phyloP scores from a whole-genome alignment of 768 basidiomycete species.

The Rhodotorula sphaerocarpa region DNA sequence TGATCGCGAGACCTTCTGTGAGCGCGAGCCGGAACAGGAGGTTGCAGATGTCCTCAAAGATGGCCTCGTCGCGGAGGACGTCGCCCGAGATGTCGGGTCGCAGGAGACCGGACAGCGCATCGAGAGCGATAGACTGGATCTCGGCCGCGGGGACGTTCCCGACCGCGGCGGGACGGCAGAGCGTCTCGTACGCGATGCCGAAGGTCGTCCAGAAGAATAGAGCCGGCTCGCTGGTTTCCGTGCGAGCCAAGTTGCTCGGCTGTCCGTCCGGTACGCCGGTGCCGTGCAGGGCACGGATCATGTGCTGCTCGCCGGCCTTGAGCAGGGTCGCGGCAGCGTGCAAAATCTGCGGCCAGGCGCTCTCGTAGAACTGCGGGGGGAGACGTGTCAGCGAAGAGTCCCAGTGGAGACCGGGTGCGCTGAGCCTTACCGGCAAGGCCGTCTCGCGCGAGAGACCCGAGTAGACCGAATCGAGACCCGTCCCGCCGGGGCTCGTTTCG shows the following conservation, averaged over 20 bases:
- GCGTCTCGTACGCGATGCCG: conserved; percentile 85
- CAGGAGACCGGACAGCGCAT: conserved; percentile 71
- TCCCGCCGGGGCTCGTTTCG: conserved; percentile 60
- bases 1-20: conserved; percentile 66
- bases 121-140: conserved; percentile 56
- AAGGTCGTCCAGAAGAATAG: conserved; percentile 82
- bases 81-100: conserved; percentile 69
- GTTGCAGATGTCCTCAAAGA: conserved; percentile 82
- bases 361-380: conserved; percentile 65
- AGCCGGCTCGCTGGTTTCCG: conserved; percentile 55
- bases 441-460: conserved; percentile 85
- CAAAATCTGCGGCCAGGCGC: conserved; percentile 71
- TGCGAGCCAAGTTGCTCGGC: not conserved
- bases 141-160: conserved; percentile 33
- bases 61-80: conserved; percentile 62
- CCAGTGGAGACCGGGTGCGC: not conserved
- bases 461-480: conserved; percentile 70
- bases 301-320: conserved; percentile 58
- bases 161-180: conserved; percentile 57
- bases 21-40: conserved; percentile 83
- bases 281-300: conserved; percentile 76
- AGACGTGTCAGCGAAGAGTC: not conserved
- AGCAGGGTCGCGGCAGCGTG: conserved; percentile 77
- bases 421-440: conserved; percentile 73
- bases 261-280: conserved; percentile 45